Evolutionary conservation across 75 land plant species (phyloP), one percentile per base, ranked within the genome.

Genomic region (Cunninghamia lanceolata): DNA sequence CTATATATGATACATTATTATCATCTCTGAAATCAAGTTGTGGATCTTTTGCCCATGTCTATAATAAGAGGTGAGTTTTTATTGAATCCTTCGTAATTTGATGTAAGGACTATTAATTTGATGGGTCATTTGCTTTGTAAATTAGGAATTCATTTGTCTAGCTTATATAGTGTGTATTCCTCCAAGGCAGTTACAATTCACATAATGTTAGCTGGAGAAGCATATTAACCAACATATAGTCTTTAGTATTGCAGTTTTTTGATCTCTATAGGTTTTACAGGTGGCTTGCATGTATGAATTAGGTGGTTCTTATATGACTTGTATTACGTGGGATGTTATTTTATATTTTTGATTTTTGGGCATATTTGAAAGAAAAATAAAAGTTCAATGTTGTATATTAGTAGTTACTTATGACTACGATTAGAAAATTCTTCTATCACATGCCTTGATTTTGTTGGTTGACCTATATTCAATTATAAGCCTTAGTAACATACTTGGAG

Each of bases 1-100:
- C 82, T 79, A 42, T 42, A 28, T 79, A 79, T 43, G 32, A 79
- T 28, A 42, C 47, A 16, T 79, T 79, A 79, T 79, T 79, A 79
- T 79, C 82, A 79, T 79, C 82, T 79, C 39, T 79, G 43, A 79
- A 79, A 79, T 79, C 82, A 79, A 42, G 82, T 40, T 39, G 82
- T 28, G 82, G 32, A 79, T 79, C 82, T 43, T 79, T 79, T 79
- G 82, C 82, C 46, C 47, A 42, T 79, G 82, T 42, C 11, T 79
- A 79, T 79, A 25, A 42, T 42, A 79, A 79, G 82, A 79, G 82
- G 82, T 79, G n/a, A 70, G 4, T 30, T 9, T 43, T 43, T 35
- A 42, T 79, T 79, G 21, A 19, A 36, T 35, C 19, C 45, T 79
- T 79, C 21, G 17, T 40, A 39, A 79, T 79, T 79, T 32, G 82